phyloP scores from a whole-genome alignment of 345 rosid genomes.

The Salix dunnii region DNA sequence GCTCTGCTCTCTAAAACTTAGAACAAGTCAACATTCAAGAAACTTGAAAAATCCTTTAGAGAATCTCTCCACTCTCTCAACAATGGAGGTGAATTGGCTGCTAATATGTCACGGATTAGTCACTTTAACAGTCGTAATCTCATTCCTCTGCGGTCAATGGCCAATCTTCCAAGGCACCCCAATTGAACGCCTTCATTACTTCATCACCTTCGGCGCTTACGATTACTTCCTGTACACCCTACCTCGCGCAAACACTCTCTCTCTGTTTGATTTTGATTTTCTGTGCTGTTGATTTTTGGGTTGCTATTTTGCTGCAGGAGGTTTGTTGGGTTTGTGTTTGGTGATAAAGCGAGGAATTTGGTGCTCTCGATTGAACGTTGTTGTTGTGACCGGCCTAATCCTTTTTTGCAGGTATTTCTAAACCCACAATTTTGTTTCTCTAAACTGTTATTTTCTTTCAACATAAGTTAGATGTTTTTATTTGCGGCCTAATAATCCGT shows the following conservation, averaged over 20 bases:
- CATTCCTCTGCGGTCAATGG: slow-evolving; percentile 98
- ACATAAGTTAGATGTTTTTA: background rate
- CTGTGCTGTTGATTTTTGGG: background rate
- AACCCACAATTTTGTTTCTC: background rate
- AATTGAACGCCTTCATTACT: slow-evolving; percentile 60
- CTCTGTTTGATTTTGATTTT: background rate
- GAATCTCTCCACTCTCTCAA: background rate
- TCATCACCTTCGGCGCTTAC: slow-evolving; percentile 85
- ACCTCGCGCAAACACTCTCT: background rate
- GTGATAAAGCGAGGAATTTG: slow-evolving; percentile 51
- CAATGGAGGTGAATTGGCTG: slow-evolving; percentile 72
- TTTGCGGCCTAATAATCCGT: background rate
- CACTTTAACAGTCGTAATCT: slow-evolving; percentile 55
- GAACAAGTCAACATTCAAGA: background rate
- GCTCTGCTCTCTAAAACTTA: too few species aligned
- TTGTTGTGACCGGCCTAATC: slow-evolving; percentile 89
- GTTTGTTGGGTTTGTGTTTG: slow-evolving; percentile 53
- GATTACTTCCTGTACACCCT: slow-evolving; percentile 60
- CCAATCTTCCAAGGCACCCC: slow-evolving; percentile 85
- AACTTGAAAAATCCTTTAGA: background rate
- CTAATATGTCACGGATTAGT: slow-evolving; percentile 64
- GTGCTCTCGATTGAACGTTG: slow-evolving; percentile 55
- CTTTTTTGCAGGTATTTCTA: slow-evolving; percentile 58
- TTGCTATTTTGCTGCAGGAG: slow-evolving; percentile 40
- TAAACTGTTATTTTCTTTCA: background rate